Evolutionary conservation across 306 rosid genomes (phyloP).

Genomic region (Quercus gilva): DNA sequence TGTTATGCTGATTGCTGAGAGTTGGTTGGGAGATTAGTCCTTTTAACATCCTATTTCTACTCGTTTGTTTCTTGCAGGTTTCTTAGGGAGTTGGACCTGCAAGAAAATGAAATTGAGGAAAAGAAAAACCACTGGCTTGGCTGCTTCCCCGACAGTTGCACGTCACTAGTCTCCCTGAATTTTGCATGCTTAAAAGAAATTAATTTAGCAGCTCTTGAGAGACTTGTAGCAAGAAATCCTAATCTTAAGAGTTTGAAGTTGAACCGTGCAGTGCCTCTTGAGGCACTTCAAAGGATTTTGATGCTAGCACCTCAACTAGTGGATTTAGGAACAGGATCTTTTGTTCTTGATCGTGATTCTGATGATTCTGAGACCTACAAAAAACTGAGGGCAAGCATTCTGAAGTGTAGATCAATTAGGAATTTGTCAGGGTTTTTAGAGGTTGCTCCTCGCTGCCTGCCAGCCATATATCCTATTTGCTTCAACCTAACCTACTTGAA

Average conservation of each 20-base stretch:
- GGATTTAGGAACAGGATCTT: constrained; percentile 85
- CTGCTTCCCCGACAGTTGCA: constrained; percentile 80
- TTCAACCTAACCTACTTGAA: constrained; percentile 67
- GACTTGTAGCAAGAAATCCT: constrained; percentile 86
- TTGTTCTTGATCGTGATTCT: constrained; percentile 44
- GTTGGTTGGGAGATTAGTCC: neutral
- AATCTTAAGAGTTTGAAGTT: constrained; percentile 72
- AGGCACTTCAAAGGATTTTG: constrained; percentile 56
- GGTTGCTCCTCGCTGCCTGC: constrained; percentile 60
- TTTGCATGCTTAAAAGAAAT: constrained; percentile 89
- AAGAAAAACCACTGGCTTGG: constrained; percentile 66
- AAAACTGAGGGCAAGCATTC: constrained; percentile 44
- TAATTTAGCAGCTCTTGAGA: constrained; percentile 68
- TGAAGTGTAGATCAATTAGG: constrained; percentile 60
- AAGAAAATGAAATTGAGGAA: constrained; percentile 91
- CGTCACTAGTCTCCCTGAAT: constrained; percentile 81
- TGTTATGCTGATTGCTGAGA: neutral
- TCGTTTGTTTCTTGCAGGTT: constrained; percentile 33
- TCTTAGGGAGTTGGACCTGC: constrained; percentile 91
- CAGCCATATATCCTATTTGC: constrained; percentile 66
- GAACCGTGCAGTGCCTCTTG: constrained; percentile 69
- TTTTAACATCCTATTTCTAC: neutral
- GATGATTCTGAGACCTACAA: constrained; percentile 45
- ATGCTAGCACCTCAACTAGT: constrained; percentile 64
- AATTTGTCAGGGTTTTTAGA: constrained; percentile 90